Base-by-base conservation (phyloP, 2,329 filamentous ascomycete species). In the Penicillium sp. region DNA sequence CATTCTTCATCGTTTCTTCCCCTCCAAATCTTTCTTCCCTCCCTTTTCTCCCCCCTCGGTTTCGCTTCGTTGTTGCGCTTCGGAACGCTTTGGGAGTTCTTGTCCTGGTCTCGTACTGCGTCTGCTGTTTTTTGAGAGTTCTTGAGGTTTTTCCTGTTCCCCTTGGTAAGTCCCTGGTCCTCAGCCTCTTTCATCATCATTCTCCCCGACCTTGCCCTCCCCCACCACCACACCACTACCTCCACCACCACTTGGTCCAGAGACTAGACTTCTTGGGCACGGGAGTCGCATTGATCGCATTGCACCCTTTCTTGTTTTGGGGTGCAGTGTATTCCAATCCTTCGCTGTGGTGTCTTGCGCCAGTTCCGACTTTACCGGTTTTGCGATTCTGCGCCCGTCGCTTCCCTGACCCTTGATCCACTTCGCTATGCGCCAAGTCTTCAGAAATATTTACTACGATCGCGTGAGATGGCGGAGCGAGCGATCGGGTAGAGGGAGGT, bases 1-100 rank as follows among this genome's bases (percentile, higher is more conserved):
- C 47, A 38, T 51, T 50, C 47, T 54, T 54, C 50, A 42, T 51
- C 40, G 43, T 31, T 43, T 45, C 42, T 45, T 45, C 42, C 42
- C 48, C 45, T 46, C 39, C 44, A 42, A 44, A 35, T 27, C 37
- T 40, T 47, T 38, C 43, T 42, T 42, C 39, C 41, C 39, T 47
- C 48, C 42, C 44, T 44, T 43, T 45, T 54, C 52, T 51, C 47
- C 42, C 48, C 44, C 51, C 46, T 45, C 45, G 44, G 48, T 46
- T 51, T 54, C 51, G 37, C 37, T 51, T 52, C 37, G 33, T 33
- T 40, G 41, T 49, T 51, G 47, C 44, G 47, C 44, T 22, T 22
- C 18, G 18, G 18, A 22, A 22, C 42, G 32, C 51, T 45, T 50
- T 42, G 50, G 51, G 51, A 54, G 51, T 54, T 54, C 26, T 51